A percentile compares a stretch with the other conserved stretches of the same genome.
These are phyloP conservation scores for Cryptosporidium tyzzeri DNA, from an alignment of 169 alveolate genomes.

Conservation along the genomic window DNA sequence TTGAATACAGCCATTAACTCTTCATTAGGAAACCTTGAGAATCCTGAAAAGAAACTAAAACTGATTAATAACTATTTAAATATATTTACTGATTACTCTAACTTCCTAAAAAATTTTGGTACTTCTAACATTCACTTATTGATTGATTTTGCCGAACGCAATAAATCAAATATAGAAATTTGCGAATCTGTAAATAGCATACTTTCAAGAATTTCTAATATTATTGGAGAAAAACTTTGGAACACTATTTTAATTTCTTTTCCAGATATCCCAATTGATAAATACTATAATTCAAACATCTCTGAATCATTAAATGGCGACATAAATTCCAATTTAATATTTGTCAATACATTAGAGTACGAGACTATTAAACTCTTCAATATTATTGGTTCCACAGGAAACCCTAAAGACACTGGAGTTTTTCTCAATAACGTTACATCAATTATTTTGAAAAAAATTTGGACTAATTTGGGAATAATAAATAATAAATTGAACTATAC, in stretches of 20 bases:
- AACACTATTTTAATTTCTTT: neutral
- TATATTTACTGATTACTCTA: neutral
- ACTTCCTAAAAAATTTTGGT: conserved; percentile 21
- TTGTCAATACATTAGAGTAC: conserved; percentile 28
- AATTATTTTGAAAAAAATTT: neutral
- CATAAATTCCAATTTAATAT: neutral
- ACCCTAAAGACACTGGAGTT: conserved; percentile 25
- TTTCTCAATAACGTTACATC: neutral
- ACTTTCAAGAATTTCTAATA: neutral
- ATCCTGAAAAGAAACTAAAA: conserved; percentile 6
- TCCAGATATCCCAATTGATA: conserved; percentile 9
- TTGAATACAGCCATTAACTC: conserved; percentile 25
- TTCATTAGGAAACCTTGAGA: neutral
- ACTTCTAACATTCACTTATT: conserved; percentile 38
- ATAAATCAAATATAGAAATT: neutral
- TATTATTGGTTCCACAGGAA: conserved; percentile 57
- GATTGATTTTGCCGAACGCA: conserved; percentile 2
- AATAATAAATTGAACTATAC: conserved; percentile 7
- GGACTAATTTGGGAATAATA: conserved; percentile 13
- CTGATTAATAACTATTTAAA: conserved; percentile 6
- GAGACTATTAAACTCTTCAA: conserved; percentile 28
- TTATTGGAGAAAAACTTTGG: conserved; percentile 13
- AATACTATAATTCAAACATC: neutral
- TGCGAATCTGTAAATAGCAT: neutral
- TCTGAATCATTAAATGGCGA: neutral